These are phyloP conservation scores for Podospora anserina DNA, from an alignment of 495 filamentous ascomycete species.

Conservation along the genomic window DNA sequence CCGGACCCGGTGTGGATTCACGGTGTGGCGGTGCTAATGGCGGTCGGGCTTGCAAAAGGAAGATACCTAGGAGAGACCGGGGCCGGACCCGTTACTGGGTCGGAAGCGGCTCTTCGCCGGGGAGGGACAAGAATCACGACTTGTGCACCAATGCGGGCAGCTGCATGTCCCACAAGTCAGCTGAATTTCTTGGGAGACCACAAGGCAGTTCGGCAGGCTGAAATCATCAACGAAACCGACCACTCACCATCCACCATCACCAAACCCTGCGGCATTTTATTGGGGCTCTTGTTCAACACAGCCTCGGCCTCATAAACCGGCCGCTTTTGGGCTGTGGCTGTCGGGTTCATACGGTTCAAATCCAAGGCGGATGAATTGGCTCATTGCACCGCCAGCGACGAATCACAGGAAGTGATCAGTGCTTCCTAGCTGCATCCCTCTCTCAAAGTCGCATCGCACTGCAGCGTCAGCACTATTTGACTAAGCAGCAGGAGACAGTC, in stretches of 20 bases:
- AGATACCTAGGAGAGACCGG: neutral
- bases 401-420: neutral
- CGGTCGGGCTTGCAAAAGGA: neutral
- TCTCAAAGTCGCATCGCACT: neutral
- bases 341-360: neutral
- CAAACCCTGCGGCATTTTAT: conserved; percentile 9
- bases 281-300: conserved; percentile 19
- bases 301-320: conserved; percentile 20
- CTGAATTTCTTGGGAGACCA: neutral
- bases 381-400: neutral
- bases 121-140: neutral
- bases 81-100: neutral
- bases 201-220: conserved; percentile 22
- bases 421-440: neutral
- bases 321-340: conserved; percentile 18
- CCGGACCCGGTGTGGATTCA: neutral
- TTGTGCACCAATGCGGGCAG: conserved; percentile 8
- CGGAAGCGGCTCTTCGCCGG: neutral
- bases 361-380: conserved; percentile 9
- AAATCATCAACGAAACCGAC: conserved; percentile 5
- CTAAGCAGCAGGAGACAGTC: neutral
- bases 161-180: conserved; percentile 3
- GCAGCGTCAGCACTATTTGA: conserved; percentile 2
- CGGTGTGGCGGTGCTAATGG: conserved; percentile 3
- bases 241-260: conserved; percentile 7